Conservation (phyloP, 371 early-diverging fungal species). For the Dichotomocladium elegans region DNA sequence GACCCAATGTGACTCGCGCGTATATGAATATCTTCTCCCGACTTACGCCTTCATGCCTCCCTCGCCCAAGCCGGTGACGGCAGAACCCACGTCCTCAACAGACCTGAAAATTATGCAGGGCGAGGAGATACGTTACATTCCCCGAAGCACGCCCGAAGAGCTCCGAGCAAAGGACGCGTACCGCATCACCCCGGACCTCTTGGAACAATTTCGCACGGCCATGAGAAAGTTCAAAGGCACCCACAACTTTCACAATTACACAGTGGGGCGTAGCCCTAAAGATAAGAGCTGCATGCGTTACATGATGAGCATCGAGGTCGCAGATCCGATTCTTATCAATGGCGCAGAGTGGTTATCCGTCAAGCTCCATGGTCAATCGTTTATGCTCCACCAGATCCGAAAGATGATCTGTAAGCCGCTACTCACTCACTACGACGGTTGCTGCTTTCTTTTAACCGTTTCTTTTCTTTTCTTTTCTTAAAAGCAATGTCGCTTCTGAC, state of each 20-base stretch:
- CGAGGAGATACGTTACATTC: conserved; percentile 23
- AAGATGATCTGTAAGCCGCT: conserved; percentile 96
- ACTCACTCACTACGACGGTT: not conserved
- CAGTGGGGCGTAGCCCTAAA: conserved; percentile 73
- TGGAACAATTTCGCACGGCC: conserved; percentile 64
- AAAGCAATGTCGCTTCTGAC: conserved; percentile 73
- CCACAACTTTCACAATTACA: conserved; percentile 97
- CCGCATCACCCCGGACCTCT: conserved; percentile 55
- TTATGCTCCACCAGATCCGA: conserved; percentile 99
- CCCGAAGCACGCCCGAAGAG: conserved; percentile 49
- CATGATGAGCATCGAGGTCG: conserved; percentile 72
- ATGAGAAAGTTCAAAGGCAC: conserved; percentile 84
- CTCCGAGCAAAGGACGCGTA: conserved; percentile 52
- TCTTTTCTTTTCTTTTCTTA: not conserved
- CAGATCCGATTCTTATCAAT: conserved; percentile 73
- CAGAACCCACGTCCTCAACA: conserved; percentile 12
- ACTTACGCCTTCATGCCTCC: conserved; percentile 79
- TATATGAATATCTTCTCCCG: conserved; percentile 98
- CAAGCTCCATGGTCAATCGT: conserved; percentile 96
- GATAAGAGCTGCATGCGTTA: conserved; percentile 80
- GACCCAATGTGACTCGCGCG: conserved; percentile 86
- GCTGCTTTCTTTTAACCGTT: not conserved
- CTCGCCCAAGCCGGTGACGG: conserved; percentile 11
- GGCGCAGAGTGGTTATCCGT: conserved; percentile 92
- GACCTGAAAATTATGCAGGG: conserved; percentile 20